Evolutionary conservation across 352 stramenopile genomes (phyloP).

Genomic region (Phytophthora europaea): DNA sequence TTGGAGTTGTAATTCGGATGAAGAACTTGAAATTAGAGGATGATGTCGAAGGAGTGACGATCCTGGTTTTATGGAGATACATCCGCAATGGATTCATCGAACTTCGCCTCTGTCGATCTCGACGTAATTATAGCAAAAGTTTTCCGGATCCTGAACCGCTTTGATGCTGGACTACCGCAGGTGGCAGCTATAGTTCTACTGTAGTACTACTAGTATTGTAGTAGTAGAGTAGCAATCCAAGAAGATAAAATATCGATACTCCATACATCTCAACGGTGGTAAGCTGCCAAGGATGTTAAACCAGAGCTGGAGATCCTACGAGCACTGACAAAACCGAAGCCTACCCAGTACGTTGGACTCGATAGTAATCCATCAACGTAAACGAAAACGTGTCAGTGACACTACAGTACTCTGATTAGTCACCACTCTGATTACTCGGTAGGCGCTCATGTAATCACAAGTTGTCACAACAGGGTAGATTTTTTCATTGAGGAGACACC

Average conservation of each 20-base stretch:
- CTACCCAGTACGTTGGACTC: no score
- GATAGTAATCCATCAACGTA: neutral
- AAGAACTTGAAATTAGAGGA: neutral
- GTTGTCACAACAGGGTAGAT: neutral
- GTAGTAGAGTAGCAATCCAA: neutral
- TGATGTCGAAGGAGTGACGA: neutral
- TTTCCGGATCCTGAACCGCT: neutral
- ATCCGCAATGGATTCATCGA: neutral
- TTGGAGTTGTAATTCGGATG: neutral
- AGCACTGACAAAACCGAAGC: no score
- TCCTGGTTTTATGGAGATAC: neutral
- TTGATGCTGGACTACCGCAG: neutral
- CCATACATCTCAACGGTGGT: neutral
- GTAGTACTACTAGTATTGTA: no score
- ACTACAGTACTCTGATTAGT: no score
- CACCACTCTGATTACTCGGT: neutral
- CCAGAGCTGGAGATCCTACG: neutral
- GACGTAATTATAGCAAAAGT: conserved; percentile 1
- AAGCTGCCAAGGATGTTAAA: neutral
- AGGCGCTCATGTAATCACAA: no score
- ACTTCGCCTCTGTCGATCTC: neutral
- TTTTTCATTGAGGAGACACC: conserved; percentile 1
- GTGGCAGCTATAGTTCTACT: neutral
- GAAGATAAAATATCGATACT: neutral
- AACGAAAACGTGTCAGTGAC: neutral